Base-by-base conservation (phyloP, 257 asterid species). In the Craterostigma plantagineum region DNA sequence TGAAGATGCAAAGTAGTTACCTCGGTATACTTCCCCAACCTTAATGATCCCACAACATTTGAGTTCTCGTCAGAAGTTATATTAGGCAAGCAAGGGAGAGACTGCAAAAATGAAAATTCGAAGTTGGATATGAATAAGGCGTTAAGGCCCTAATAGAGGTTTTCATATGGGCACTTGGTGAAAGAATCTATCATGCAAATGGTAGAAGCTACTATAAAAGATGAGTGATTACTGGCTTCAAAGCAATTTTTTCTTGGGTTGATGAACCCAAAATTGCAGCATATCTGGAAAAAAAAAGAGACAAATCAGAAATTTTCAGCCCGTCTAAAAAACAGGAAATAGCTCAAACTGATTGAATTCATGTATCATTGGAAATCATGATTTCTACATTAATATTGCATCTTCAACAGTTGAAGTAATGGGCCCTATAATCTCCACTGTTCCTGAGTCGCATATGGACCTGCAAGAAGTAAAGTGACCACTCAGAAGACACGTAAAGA, bases 201-300 rank as follows among this genome's bases (percentile, higher is more conserved):
- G 30, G 30, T 23, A 23, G 30, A 2, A 23, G 30, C 30, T 23
- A 23, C 30, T 23, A 23, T 23, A 23, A 23, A 23, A 23, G 30
- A 23, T 23, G 30, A 23, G 66, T 35, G 40, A 62, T 70, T 90
- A 90, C 99, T 44, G 95, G 99, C 49, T 50, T 75, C 74, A 79
- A 58, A 55, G 85, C 63, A 18, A 77, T 72, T 71, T 65, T 73
- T 14, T 58, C 72, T 30, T 66, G 79, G 27, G 63, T 54, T 45
- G 95, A 90, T 58, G 91, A 83, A 48, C 99, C 95, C 65, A 79
- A 64, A 59, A 90, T 83, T 53, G 95, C 92, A n/a, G 99, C 71
- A 59, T 82, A 87, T 80, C 98, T 87, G 83, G 55, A 62, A 55
- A 58, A 38, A n/a, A n/a, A n/a, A 45, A 53, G 45, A 59, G 54